These are phyloP conservation scores for Sambucus nigra DNA, from an alignment of 129 eudicot species.

Conservation along the genomic window DNA sequence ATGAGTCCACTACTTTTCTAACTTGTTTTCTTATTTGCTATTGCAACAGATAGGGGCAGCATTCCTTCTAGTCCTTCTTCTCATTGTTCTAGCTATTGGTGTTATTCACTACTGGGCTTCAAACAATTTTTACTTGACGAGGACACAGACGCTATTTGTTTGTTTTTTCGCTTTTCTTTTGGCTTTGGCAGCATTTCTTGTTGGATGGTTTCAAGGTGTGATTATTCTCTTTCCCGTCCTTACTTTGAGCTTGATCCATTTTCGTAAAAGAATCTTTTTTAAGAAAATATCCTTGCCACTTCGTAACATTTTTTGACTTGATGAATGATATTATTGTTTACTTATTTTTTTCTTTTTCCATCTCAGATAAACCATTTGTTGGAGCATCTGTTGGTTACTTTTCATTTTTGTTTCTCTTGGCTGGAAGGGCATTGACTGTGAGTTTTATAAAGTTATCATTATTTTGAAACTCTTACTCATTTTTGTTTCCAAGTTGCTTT, in stretches of 20 bases:
- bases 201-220: slow-evolving; percentile 85
- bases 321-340: slow-evolving; percentile 4
- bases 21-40: slow-evolving; percentile 7
- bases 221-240: background rate
- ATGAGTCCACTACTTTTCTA: background rate
- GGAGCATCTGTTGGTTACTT: slow-evolving; percentile 99
- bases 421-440: slow-evolving; percentile 95
- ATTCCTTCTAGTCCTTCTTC: slow-evolving; percentile 80
- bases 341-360: slow-evolving; percentile 6
- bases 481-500: background rate
- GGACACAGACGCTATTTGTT: slow-evolving; percentile 82
- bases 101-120: slow-evolving; percentile 98
- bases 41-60: slow-evolving; percentile 88
- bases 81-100: slow-evolving; percentile 86
- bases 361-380: slow-evolving; percentile 68
- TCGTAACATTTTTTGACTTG: background rate
- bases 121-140: slow-evolving; percentile 87
- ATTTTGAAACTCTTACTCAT: background rate
- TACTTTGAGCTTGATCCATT: background rate
- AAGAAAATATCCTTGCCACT: background rate
- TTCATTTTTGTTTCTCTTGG: slow-evolving; percentile 86
- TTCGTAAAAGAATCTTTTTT: background rate
- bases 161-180: slow-evolving; percentile 83
- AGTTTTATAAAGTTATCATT: slow-evolving; percentile 17
- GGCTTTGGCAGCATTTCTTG: slow-evolving; percentile 87